Evolutionary conservation across 2,329 filamentous ascomycete genomes (phyloP).

Genomic region (Xylariales sp.): DNA sequence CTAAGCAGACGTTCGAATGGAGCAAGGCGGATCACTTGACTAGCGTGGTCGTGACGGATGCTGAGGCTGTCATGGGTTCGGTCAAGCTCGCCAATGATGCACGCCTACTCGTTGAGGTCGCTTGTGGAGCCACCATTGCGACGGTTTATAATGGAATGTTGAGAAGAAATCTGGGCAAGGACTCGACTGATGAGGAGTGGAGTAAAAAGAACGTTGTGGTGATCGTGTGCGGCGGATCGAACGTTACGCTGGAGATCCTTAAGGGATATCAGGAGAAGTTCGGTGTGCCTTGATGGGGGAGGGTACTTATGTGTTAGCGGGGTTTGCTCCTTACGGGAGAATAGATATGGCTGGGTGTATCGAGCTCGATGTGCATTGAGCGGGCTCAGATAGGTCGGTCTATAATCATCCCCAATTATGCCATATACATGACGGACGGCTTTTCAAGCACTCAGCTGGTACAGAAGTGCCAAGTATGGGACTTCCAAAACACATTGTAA

Average conservation of each 20-base stretch:
- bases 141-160: conserved; percentile 61
- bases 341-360: too few species aligned
- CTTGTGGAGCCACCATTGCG: conserved; percentile 78
- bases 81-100: conserved; percentile 78
- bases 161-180: conserved; percentile 53
- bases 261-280: conserved; percentile 51
- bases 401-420: too few species aligned
- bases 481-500: too few species aligned
- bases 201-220: conserved; percentile 70
- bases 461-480: too few species aligned
- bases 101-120: conserved; percentile 72
- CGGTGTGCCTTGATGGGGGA: conserved; percentile 24
- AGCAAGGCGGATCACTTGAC: conserved; percentile 38
- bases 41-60: conserved; percentile 64
- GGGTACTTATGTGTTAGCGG: too few species aligned
- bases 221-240: conserved; percentile 76
- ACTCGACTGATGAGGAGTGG: conserved; percentile 52
- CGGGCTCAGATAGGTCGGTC: too few species aligned
- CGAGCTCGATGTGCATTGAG: too few species aligned
- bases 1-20: conserved; percentile 62
- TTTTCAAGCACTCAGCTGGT: too few species aligned
- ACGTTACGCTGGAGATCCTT: conserved; percentile 59
- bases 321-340: too few species aligned
- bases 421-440: too few species aligned
- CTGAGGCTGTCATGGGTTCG: conserved; percentile 74